Evolutionary conservation across 306 rosid genomes (phyloP), one percentile per base, ranked within the genome.

Genomic region (Inga laurina): DNA sequence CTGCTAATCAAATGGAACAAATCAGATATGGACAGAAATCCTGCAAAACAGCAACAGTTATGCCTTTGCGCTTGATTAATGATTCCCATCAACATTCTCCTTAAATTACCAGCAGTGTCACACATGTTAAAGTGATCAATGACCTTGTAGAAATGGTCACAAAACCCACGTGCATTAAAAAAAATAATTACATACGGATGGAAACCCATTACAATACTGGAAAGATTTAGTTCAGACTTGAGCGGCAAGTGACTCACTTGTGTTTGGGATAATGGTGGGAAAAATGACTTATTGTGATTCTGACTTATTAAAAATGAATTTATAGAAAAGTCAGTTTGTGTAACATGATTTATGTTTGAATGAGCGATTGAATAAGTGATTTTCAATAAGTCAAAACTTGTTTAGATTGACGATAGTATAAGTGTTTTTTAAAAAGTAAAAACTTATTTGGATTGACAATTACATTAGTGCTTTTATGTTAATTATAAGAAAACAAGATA

Each of bases 1-100:
- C 93, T 90, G 88, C 85, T 79, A 71, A 84, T 78, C 74, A 61
- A 72, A 85, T 51, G 68, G 82, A 83, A 84, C 49, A 76, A 27
- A 79, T 79, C 22, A 76, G 41, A 59, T 39, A 78, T 46, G 51
- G 69, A 78, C 76, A 44, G n/a, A 52, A 81, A 27, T 59, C 62
- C 41, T 24, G 48, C n/a, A 70, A 67, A 69, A 79, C 18, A 37
- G 32, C 13, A 66, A 74, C 14, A 74, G 13, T 30, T 48, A 24
- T 49, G 27, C 67, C 19, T 56, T 4, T 57, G 34, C 64, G 79
- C 32, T 72, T 48, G 57, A 51, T 66, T 79, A 78, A 74, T 75
- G 45, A 22, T 62, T 52, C 57, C 75, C 72, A 72, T 73, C 18
- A 65, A 84, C 72, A 79, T 65, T 52, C 79, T 57, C 67, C 66